Percentiles rank a stretch among this genome's conserved stretches.
phyloP scores from a whole-genome alignment of 2,329 filamentous ascomycete species.

The Tolypocladium capitatum region DNA sequence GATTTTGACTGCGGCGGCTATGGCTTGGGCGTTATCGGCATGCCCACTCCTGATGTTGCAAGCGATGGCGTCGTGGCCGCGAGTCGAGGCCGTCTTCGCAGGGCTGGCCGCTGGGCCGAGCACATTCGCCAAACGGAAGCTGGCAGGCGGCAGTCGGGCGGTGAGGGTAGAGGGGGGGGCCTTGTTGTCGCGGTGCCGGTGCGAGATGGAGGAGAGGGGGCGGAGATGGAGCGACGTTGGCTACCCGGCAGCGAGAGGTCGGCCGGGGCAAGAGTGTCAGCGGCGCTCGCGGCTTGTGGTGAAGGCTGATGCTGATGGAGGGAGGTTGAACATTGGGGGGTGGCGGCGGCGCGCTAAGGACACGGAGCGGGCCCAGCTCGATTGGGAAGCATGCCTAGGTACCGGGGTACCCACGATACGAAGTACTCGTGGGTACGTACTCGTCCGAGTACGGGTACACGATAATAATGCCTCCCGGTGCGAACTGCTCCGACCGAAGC shows the following conservation, averaged over 20 bases:
- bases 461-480: too few species aligned
- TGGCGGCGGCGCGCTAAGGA: constrained; percentile 5
- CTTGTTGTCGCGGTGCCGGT: neutral
- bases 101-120: neutral
- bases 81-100: neutral
- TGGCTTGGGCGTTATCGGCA: neutral
- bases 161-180: neutral
- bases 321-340: constrained; percentile 12
- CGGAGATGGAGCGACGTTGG: neutral
- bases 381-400: constrained; percentile 7
- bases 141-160: neutral
- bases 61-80: neutral
- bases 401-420: too few species aligned
- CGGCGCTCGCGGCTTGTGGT: constrained; percentile 2
- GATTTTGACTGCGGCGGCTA: neutral
- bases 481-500: too few species aligned
- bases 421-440: too few species aligned
- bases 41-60: neutral
- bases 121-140: neutral
- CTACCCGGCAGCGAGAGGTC: neutral
- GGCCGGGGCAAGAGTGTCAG: neutral
- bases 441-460: too few species aligned
- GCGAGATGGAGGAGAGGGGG: neutral
- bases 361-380: constrained; percentile 4
- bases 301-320: constrained; percentile 11